Percentiles rank a stretch among this genome's conserved stretches.
These are phyloP conservation scores for Calendula officinalis DNA, from an alignment of 129 eudicot species.

Conservation along the genomic window DNA sequence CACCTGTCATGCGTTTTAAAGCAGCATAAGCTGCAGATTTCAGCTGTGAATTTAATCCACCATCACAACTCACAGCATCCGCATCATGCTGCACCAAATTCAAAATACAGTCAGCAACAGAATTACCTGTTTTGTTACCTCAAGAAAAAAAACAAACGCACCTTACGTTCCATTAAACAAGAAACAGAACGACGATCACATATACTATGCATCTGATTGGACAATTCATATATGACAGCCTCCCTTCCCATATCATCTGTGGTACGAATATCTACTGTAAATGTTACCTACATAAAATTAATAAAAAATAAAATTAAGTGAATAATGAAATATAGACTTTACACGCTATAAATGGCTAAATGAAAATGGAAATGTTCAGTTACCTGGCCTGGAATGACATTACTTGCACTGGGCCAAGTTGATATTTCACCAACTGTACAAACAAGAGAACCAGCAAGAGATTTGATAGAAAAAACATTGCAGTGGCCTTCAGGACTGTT, in stretches of 20 bases:
- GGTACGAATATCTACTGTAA: conserved; percentile 91
- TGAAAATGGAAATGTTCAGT: conserved; percentile 25
- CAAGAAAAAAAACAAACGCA: conserved; percentile 10
- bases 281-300: conserved; percentile 55
- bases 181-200: conserved; percentile 92
- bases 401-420: conserved; percentile 99
- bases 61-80: conserved; percentile 73
- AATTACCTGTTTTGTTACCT: neutral
- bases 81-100: conserved; percentile 85
- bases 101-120: conserved; percentile 9
- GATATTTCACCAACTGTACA: conserved; percentile 98
- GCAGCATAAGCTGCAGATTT: conserved; percentile 74
- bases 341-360: neutral
- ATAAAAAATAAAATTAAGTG: conserved; percentile 1
- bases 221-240: conserved; percentile 76
- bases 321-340: neutral
- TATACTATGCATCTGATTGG: conserved; percentile 63
- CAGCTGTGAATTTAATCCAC: conserved; percentile 67
- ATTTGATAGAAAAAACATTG: conserved; percentile 46
- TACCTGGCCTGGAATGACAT: conserved; percentile 98
- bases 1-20: conserved; percentile 63
- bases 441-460: conserved; percentile 91
- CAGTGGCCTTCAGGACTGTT: conserved; percentile 49
- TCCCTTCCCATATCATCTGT: conserved; percentile 88
- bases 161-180: conserved; percentile 87